Percentiles rank a stretch among this genome's conserved stretches.
Evolutionary conservation across 768 basidiomycete species (phyloP).

Genomic region (Macrocybe gigantea): DNA sequence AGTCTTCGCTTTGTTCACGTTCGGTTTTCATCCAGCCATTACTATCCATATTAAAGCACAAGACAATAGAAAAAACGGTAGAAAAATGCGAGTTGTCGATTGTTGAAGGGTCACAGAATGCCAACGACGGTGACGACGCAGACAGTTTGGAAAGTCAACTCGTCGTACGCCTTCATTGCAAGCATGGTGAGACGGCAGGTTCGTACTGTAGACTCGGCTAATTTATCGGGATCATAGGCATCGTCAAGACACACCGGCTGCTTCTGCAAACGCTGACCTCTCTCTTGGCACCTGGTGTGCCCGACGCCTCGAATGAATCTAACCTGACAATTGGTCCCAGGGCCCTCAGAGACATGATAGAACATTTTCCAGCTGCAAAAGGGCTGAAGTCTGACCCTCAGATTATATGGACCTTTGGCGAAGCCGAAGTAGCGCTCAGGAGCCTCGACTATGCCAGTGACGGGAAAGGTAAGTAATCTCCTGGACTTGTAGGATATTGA

Average conservation of each 20-base stretch:
- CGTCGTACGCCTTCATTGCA: constrained; percentile 71
- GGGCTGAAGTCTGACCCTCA: constrained; percentile 68
- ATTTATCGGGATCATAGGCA: constrained; percentile 37
- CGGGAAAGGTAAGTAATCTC: constrained; percentile 42
- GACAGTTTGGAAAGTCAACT: constrained; percentile 70
- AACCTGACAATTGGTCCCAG: constrained; percentile 67
- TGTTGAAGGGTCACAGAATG: constrained; percentile 38
- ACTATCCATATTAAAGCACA: constrained; percentile 68
- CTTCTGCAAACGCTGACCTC: constrained; percentile 52
- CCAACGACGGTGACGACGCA: constrained; percentile 32
- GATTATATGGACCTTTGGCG: constrained; percentile 74
- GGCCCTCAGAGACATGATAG: constrained; percentile 70
- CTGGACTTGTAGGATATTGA: neutral
- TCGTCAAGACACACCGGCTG: constrained; percentile 77
- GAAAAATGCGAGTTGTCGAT: constrained; percentile 74
- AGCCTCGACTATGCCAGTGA: constrained; percentile 65
- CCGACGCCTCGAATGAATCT: constrained; percentile 54
- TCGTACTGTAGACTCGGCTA: neutral
- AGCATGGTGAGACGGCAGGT: constrained; percentile 56
- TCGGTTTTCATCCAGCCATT: constrained; percentile 39
- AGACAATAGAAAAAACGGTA: constrained; percentile 69
- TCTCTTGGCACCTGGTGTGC: constrained; percentile 61
- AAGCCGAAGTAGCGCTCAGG: constrained; percentile 61
- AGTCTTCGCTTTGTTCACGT: neutral
- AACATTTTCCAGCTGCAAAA: constrained; percentile 68